These are phyloP conservation scores for Suillus subluteus DNA, from an alignment of 768 basidiomycete genomes.

Conservation along the genomic window DNA sequence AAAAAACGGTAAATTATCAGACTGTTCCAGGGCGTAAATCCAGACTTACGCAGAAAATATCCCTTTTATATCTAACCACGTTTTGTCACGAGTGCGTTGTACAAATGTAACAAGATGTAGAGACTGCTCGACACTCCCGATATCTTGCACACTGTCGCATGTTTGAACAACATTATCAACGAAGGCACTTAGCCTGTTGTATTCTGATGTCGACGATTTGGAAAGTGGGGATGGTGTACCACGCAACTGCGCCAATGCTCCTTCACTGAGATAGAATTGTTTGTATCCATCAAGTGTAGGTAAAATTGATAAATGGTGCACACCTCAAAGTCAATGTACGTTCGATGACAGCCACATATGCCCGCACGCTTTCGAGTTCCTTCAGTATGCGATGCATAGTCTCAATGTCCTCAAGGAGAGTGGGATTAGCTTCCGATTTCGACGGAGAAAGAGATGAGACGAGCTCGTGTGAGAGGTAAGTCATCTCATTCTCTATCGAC, in stretches of 20 bases:
- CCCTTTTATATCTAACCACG: constrained; percentile 79
- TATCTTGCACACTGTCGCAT: constrained; percentile 50
- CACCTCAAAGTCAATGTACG: constrained; percentile 75
- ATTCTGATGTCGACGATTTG: constrained; percentile 52
- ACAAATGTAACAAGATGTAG: constrained; percentile 69
- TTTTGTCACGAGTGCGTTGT: constrained; percentile 61
- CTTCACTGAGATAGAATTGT: constrained; percentile 47
- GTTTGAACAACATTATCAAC: constrained; percentile 50
- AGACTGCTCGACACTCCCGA: constrained; percentile 46
- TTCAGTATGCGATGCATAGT: constrained; percentile 74
- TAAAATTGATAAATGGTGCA: constrained; percentile 20
- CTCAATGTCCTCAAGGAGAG: constrained; percentile 83
- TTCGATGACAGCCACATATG: constrained; percentile 77
- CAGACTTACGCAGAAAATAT: constrained; percentile 61
- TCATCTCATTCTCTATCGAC: constrained; percentile 76
- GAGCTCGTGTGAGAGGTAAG: constrained; percentile 66
- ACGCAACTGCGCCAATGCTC: constrained; percentile 57
- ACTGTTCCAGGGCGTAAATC: background rate
- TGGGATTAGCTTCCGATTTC: constrained; percentile 52
- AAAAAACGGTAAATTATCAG: background rate
- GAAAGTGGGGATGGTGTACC: constrained; percentile 44
- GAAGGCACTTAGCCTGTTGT: constrained; percentile 64
- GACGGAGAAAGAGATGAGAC: constrained; percentile 52
- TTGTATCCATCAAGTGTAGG: constrained; percentile 15
- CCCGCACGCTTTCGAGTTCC: constrained; percentile 74